Conservation (phyloP, 371 early-diverging fungal genomes). For the Dinochytrium kinnereticum region DNA sequence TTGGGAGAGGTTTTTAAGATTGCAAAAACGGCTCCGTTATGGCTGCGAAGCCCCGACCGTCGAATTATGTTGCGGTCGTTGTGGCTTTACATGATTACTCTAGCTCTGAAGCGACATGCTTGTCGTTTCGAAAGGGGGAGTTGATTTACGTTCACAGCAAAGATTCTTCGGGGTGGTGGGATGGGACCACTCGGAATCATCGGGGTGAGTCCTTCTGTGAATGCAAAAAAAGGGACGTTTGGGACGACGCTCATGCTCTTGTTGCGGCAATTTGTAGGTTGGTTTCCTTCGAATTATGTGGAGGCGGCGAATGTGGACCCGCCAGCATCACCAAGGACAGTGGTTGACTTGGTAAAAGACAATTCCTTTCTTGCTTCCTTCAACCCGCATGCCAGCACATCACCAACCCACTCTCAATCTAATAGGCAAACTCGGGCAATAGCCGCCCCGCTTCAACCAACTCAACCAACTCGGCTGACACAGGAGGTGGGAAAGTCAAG, state of each 20-base stretch:
- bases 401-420: background rate
- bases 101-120: slow-evolving; percentile 70
- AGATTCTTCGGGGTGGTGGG: slow-evolving; percentile 93
- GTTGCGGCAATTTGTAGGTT: too few species aligned
- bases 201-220: slow-evolving; percentile 24
- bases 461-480: background rate
- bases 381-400: background rate
- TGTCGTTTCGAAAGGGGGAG: slow-evolving; percentile 79
- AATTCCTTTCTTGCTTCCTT: background rate
- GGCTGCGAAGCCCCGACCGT: background rate
- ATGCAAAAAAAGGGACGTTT: background rate
- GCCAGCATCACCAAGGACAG: too few species aligned
- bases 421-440: too few species aligned
- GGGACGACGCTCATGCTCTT: background rate
- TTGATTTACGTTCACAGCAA: slow-evolving; percentile 81
- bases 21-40: background rate
- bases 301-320: slow-evolving; percentile 34
- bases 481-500: too few species aligned
- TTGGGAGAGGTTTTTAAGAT: background rate
- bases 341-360: too few species aligned
- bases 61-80: background rate
- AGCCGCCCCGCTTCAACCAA: background rate
- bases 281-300: slow-evolving; percentile 90
- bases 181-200: slow-evolving; percentile 59
- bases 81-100: slow-evolving; percentile 68